These are phyloP conservation scores for Heliamphora exappendiculata DNA, from an alignment of 148 eudicot genomes.

Conservation along the genomic window DNA sequence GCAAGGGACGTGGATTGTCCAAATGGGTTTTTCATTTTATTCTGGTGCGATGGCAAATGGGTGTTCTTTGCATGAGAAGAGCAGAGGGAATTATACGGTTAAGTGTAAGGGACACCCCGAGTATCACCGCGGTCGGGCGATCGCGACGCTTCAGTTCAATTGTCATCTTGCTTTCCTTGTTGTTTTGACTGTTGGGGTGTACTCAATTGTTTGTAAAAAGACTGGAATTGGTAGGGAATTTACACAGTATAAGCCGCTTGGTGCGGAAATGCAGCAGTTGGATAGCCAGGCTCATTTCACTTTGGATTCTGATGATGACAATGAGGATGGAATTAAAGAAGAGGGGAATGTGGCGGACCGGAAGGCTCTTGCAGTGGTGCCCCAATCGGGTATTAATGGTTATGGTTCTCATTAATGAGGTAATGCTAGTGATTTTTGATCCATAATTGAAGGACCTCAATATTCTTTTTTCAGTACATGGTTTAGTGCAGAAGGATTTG, in stretches of 20 bases:
- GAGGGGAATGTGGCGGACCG: constrained; percentile 21
- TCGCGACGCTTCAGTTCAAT: constrained; percentile 30
- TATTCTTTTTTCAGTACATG: neutral
- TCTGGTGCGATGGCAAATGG: constrained; percentile 14
- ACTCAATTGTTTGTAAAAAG: constrained; percentile 24
- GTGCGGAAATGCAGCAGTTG: constrained; percentile 24
- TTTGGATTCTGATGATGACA: constrained; percentile 48
- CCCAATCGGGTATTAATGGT: constrained; percentile 33
- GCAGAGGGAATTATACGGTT: constrained; percentile 19
- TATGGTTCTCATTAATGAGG: constrained; percentile 22
- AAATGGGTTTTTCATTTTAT: constrained; percentile 24
- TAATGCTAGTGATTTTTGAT: constrained; percentile 13
- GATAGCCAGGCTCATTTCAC: constrained; percentile 27
- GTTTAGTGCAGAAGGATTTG: constrained; percentile 3
- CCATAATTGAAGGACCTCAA: neutral
- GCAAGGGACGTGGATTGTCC: constrained; percentile 49
- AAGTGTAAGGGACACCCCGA: constrained; percentile 46
- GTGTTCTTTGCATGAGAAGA: constrained; percentile 14
- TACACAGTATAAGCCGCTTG: constrained; percentile 34
- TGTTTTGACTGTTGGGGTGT: constrained; percentile 31
- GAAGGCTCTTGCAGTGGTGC: constrained; percentile 21
- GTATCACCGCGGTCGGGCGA: constrained; percentile 48
- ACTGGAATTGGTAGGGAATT: constrained; percentile 19
- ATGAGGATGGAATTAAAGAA: constrained; percentile 21
- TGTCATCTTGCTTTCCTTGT: constrained; percentile 54